These are phyloP conservation scores for Leccinum subspadiceum DNA, from an alignment of 1,284 basidiomycete species.

Conservation along the genomic window DNA sequence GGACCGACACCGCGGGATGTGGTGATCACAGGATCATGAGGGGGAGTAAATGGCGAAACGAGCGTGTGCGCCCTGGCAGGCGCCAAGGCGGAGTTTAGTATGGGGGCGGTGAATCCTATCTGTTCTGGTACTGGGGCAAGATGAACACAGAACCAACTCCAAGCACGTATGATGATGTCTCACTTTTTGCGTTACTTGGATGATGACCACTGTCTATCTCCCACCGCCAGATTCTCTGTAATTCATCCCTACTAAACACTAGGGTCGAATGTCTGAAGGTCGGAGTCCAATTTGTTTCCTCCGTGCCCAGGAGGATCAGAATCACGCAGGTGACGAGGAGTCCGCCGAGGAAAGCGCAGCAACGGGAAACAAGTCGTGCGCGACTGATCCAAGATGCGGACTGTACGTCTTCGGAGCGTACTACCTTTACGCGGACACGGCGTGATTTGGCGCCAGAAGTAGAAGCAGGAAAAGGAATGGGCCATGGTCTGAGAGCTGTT, in stretches of 20 bases:
- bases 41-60: constrained; percentile 41
- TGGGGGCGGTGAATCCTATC: constrained; percentile 52
- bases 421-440: constrained; percentile 49
- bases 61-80: constrained; percentile 39
- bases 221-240: constrained; percentile 88
- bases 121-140: constrained; percentile 60
- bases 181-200: constrained; percentile 72
- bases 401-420: constrained; percentile 50
- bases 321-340: constrained; percentile 55
- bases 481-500: constrained; percentile 45
- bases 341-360: constrained; percentile 46
- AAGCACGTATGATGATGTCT: constrained; percentile 29
- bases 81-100: constrained; percentile 69
- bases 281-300: constrained; percentile 60
- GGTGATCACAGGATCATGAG: constrained; percentile 37
- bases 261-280: constrained; percentile 69
- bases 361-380: constrained; percentile 48
- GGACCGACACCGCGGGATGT: constrained; percentile 63
- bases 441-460: constrained; percentile 38
- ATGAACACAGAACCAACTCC: constrained; percentile 3
- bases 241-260: constrained; percentile 69
- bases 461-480: constrained; percentile 50
- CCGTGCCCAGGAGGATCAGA: constrained; percentile 50
- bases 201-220: constrained; percentile 87
- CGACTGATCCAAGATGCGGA: constrained; percentile 55